A percentile compares a stretch with the other conserved stretches of the same genome.
These are phyloP conservation scores for Fusarium longipes DNA, from an alignment of 2,329 filamentous ascomycete genomes.

Conservation along the genomic window DNA sequence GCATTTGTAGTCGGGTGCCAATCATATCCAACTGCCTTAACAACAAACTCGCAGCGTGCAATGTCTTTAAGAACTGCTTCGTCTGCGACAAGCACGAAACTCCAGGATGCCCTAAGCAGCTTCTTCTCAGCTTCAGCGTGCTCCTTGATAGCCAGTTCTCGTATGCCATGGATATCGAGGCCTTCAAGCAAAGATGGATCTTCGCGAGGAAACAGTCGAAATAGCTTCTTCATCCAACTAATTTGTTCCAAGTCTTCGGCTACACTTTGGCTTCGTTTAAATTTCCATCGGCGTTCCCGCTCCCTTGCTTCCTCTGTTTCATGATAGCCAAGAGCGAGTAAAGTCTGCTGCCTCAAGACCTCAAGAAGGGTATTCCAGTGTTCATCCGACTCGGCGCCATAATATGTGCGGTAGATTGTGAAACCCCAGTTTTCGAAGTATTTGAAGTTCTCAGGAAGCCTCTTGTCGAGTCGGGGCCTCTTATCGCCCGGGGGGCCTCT, in stretches of 20 bases:
- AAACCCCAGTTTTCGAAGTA: conserved; percentile 25
- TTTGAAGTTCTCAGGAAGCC: conserved; percentile 10
- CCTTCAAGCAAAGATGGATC: neutral
- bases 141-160: neutral
- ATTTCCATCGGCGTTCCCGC: neutral
- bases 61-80: conserved; percentile 14
- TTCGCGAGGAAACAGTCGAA: neutral
- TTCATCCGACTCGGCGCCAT: conserved; percentile 4
- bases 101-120: neutral
- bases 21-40: neutral
- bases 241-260: neutral
- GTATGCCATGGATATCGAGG: neutral
- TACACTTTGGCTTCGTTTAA: accelerated
- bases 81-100: conserved; percentile 9
- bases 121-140: neutral
- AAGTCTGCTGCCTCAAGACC: conserved; percentile 4
- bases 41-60: accelerated
- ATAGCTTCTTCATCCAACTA: neutral
- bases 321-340: conserved; percentile 1
- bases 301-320: neutral
- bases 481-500: neutral
- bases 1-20: neutral
- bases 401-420: conserved; percentile 17
- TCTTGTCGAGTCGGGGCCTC: neutral
- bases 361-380: conserved; percentile 13